Conservation (phyloP, 352 stramenopile genomes). For the Pythium sukuiense region DNA sequence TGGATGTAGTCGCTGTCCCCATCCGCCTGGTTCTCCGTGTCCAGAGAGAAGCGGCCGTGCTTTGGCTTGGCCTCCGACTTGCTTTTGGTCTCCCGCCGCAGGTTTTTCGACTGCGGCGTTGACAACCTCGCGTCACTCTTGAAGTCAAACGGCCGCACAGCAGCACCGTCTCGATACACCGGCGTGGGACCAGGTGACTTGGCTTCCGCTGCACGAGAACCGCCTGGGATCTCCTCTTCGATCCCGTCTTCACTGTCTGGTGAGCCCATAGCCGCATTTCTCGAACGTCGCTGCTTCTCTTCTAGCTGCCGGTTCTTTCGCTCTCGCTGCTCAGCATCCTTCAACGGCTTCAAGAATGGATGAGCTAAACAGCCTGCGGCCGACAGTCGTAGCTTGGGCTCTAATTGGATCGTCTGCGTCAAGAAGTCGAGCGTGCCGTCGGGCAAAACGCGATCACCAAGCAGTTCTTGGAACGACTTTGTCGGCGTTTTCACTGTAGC, state of each 20-base stretch:
- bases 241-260: conserved; percentile 60
- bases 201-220: conserved; percentile 11
- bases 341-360: conserved; percentile 53
- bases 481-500: conserved; percentile 34
- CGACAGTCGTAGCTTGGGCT: conserved; percentile 55
- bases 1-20: conserved; percentile 75
- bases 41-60: conserved; percentile 1
- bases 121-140: conserved; percentile 16
- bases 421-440: conserved; percentile 74
- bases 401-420: conserved; percentile 54
- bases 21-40: conserved; percentile 48
- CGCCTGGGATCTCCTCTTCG: conserved; percentile 73
- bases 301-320: conserved; percentile 42
- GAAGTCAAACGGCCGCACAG: conserved; percentile 28
- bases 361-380: conserved; percentile 54
- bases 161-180: conserved; percentile 17
- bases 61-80: conserved; percentile 10
- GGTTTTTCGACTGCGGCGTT: background rate
- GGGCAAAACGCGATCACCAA: conserved; percentile 44
- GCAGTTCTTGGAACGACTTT: conserved; percentile 46
- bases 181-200: conserved; percentile 24
- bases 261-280: conserved; percentile 14
- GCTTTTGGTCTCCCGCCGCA: background rate
- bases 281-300: conserved; percentile 32
- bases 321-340: conserved; percentile 47